phyloP scores from a whole-genome alignment of 768 basidiomycete species.

The Rhizopogon vinicolor region DNA sequence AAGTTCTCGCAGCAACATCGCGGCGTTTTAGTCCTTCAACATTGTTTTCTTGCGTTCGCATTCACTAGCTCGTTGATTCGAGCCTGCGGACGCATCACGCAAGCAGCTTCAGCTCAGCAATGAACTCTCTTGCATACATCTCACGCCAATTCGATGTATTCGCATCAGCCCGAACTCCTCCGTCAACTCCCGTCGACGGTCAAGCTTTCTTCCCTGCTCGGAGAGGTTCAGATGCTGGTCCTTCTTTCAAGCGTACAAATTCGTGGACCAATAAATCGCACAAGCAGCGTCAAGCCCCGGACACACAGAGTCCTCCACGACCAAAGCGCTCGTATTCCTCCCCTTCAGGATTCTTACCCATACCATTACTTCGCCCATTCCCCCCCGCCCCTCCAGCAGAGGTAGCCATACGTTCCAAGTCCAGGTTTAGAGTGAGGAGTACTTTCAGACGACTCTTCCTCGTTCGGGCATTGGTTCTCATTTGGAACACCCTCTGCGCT shows the following conservation, averaged over 20 bases:
- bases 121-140: conserved; percentile 82
- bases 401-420: conserved; percentile 30
- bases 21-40: neutral
- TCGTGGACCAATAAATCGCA: conserved; percentile 57
- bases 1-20: neutral
- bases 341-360: conserved; percentile 43
- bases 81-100: neutral
- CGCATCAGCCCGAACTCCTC: conserved; percentile 54
- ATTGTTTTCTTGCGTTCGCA: neutral
- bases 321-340: conserved; percentile 64
- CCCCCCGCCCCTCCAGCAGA: conserved; percentile 26
- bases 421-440: conserved; percentile 32
- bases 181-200: conserved; percentile 48
- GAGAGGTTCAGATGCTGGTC: conserved; percentile 21
- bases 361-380: conserved; percentile 25
- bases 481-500: conserved; percentile 66
- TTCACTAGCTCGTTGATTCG: conserved; percentile 1
- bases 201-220: conserved; percentile 27
- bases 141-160: conserved; percentile 81
- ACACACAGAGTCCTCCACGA: conserved; percentile 19
- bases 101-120: conserved; percentile 19
- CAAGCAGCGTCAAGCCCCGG: conserved; percentile 34
- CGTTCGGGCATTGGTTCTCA: conserved; percentile 60
- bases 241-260: conserved; percentile 41
- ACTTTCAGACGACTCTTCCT: conserved; percentile 61